A percentile compares a stretch with the other conserved stretches of the same genome.
These are phyloP conservation scores for Parachlorella kessleri DNA, from an alignment of 139 green algal species.

Conservation along the genomic window DNA sequence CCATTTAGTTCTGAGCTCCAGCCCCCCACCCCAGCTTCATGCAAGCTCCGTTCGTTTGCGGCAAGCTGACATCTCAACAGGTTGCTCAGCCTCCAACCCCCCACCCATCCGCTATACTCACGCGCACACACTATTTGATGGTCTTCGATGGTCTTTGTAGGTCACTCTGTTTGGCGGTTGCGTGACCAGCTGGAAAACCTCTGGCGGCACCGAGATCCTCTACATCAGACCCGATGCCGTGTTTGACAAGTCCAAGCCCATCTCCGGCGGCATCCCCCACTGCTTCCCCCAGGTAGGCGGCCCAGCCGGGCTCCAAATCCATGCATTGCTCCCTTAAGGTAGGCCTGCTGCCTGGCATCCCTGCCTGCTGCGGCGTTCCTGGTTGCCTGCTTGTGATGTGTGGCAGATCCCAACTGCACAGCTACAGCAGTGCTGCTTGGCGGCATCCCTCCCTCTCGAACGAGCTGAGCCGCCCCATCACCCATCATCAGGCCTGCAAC, in stretches of 20 bases:
- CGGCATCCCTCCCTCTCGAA: no score
- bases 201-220: conserved; percentile 89
- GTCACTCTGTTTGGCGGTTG: conserved; percentile 90
- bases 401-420: no score
- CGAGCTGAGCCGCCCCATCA: no score
- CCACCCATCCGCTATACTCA: background rate
- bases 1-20: background rate
- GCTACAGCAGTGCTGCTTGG: conserved; percentile 4
- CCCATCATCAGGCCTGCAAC: no score
- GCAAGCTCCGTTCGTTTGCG: background rate
- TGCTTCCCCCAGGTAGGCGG: conserved; percentile 91
- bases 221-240: conserved; percentile 95
- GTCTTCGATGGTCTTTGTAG: conserved; percentile 35
- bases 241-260: conserved; percentile 94
- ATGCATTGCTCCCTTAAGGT: no score
- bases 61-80: background rate
- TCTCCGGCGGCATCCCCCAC: conserved; percentile 90
- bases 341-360: no score
- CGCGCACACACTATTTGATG: background rate
- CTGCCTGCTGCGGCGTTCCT: conserved; percentile 6
- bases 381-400: background rate
- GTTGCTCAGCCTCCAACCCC: background rate
- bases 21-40: background rate
- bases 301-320: background rate
- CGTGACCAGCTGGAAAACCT: conserved; percentile 89